Percentiles rank a stretch among this genome's conserved stretches.
These are phyloP conservation scores for Pseudogymnoascus sp. DNA, from an alignment of 2,329 filamentous ascomycete species.

Conservation along the genomic window DNA sequence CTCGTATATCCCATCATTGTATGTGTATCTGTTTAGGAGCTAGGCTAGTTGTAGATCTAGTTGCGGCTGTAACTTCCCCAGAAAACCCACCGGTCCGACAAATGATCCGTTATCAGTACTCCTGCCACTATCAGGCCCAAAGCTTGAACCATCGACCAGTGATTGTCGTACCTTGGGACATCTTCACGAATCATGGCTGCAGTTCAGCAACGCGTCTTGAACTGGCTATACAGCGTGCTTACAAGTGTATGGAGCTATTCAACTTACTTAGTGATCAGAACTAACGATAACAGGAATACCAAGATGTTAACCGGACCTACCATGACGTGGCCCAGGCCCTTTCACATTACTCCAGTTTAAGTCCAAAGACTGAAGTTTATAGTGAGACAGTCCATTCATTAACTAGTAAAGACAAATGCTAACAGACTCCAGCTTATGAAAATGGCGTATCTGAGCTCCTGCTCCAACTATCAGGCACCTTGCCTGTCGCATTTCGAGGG, in stretches of 20 bases:
- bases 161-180: slow-evolving; percentile 13
- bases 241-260: slow-evolving; percentile 50
- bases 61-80: background rate
- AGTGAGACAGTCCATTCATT: slow-evolving; percentile 46
- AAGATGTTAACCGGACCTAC: slow-evolving; percentile 86
- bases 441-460: slow-evolving; percentile 81
- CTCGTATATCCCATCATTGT: background rate
- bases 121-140: slow-evolving; percentile 3
- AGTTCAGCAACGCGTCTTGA: slow-evolving; percentile 81
- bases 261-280: background rate
- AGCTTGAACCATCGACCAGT: slow-evolving; percentile 4
- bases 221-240: slow-evolving; percentile 90
- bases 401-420: slow-evolving; percentile 13
- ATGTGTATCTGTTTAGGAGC: background rate
- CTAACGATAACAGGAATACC: slow-evolving; percentile 62
- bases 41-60: background rate
- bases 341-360: slow-evolving; percentile 67
- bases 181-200: slow-evolving; percentile 36
- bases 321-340: slow-evolving; percentile 81
- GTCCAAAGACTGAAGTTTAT: slow-evolving; percentile 87
- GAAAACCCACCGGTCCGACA: background rate
- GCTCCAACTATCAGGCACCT: slow-evolving; percentile 74
- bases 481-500: slow-evolving; percentile 87
- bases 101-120: slow-evolving; percentile 6
- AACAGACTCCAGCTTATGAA: slow-evolving; percentile 60